These are phyloP conservation scores for Rhodofomes roseus DNA, from an alignment of 1,284 basidiomycete species.

Conservation along the genomic window DNA sequence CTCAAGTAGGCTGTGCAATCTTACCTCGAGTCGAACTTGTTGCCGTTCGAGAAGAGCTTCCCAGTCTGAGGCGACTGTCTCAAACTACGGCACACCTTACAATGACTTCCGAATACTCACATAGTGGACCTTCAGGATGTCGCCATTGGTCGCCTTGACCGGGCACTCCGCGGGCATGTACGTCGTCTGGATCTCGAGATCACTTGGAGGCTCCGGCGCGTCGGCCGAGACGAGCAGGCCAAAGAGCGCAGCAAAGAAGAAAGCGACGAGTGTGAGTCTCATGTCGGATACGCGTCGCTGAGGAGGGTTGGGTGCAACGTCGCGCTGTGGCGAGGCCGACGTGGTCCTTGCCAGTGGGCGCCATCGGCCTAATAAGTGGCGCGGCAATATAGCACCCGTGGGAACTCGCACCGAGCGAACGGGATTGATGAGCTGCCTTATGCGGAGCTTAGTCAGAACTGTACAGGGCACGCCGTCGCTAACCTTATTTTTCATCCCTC, in stretches of 20 bases:
- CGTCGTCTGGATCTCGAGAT: slow-evolving; percentile 61
- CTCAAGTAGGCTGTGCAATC: slow-evolving; percentile 8
- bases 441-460: slow-evolving; percentile 34
- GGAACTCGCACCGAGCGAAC: slow-evolving; percentile 1
- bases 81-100: background rate
- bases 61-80: slow-evolving; percentile 52
- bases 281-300: slow-evolving; percentile 5
- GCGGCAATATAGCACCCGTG: slow-evolving; percentile 15
- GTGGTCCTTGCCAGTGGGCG: background rate
- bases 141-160: slow-evolving; percentile 57
- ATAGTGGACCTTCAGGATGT: slow-evolving; percentile 74
- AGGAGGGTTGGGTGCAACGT: background rate
- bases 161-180: slow-evolving; percentile 58
- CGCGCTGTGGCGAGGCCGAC: background rate
- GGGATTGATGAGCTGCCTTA: slow-evolving; percentile 2
- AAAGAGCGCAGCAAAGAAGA: slow-evolving; percentile 36
- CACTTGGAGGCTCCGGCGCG: slow-evolving; percentile 41
- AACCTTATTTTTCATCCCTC: slow-evolving; percentile 34
- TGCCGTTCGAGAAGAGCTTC: slow-evolving; percentile 64
- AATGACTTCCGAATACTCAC: slow-evolving; percentile 43
- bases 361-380: background rate
- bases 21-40: slow-evolving; percentile 82
- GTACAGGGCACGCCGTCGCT: slow-evolving; percentile 26
- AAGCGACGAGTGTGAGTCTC: slow-evolving; percentile 16
- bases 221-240: slow-evolving; percentile 34